Percentiles rank a stretch among this genome's conserved stretches.
Conservation (phyloP, 148 eudicot species). For the Spergularia bocconei region DNA sequence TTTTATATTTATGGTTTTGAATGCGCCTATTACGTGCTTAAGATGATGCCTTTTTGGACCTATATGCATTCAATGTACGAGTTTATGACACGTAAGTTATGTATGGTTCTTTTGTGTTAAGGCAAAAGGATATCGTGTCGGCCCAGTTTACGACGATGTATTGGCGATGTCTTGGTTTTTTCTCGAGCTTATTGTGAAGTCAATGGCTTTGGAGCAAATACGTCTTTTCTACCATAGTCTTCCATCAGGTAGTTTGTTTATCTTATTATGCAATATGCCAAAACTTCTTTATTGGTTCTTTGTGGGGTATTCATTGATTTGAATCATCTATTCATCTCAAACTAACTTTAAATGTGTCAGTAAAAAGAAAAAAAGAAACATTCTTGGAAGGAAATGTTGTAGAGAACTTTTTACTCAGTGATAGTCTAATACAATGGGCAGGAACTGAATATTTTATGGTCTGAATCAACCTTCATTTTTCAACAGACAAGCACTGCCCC, state of each 20-base stretch:
- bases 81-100: background rate
- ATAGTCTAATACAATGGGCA: background rate
- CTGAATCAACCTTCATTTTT: background rate
- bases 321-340: background rate
- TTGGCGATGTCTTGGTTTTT: slow-evolving; percentile 99
- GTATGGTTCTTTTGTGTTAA: slow-evolving; percentile 27
- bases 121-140: slow-evolving; percentile 99
- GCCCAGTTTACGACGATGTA: slow-evolving; percentile 98
- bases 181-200: slow-evolving; percentile 92
- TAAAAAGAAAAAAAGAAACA: background rate
- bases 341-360: background rate
- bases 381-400: background rate
- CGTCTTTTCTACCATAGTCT: slow-evolving; percentile 79
- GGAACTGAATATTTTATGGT: too few species aligned
- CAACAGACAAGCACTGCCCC: background rate
- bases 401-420: background rate
- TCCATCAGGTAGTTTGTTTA: slow-evolving; percentile 62
- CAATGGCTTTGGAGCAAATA: slow-evolving; percentile 98
- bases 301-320: background rate
- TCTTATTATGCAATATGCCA: background rate
- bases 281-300: background rate
- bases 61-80: background rate
- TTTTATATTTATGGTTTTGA: background rate
- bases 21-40: slow-evolving; percentile 1
- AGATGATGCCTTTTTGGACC: background rate